A percentile compares a stretch with the other conserved stretches of the same genome.
Evolutionary conservation across 805 yeast species (phyloP).

Genomic region (Metahyphopichia silvanorum): DNA sequence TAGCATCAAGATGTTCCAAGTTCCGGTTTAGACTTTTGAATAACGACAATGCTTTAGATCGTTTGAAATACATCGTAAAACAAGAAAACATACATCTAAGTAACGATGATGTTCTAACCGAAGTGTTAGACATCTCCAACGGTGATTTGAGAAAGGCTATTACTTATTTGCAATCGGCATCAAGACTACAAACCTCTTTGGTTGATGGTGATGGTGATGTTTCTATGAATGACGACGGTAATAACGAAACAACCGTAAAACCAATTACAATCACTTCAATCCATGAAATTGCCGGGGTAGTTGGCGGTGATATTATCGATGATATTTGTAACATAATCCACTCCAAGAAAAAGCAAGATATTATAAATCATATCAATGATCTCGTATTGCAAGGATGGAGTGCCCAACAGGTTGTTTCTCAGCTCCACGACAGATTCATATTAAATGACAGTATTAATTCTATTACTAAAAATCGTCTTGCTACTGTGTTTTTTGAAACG

Average conservation of each 20-base stretch:
- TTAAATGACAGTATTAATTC: conserved; percentile 50
- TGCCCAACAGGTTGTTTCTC: conserved; percentile 66
- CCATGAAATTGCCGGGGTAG: conserved; percentile 74
- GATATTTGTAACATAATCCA: conserved; percentile 34
- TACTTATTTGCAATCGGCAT: conserved; percentile 82
- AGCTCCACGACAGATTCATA: conserved; percentile 66
- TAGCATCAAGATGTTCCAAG: conserved; percentile 95
- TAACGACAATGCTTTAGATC: conserved; percentile 60
- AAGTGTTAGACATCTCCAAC: conserved; percentile 66
- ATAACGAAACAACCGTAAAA: conserved; percentile 25
- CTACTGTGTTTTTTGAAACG: conserved; percentile 65
- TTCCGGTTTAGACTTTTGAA: conserved; percentile 84
- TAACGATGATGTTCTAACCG: conserved; percentile 52
- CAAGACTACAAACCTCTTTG: conserved; percentile 46
- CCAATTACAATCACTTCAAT: conserved; percentile 46
- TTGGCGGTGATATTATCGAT: conserved; percentile 48
- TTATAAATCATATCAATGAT: conserved; percentile 46
- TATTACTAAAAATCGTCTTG: conserved; percentile 58
- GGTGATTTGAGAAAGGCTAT: conserved; percentile 96
- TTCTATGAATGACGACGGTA: conserved; percentile 19
- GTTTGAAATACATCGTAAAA: conserved; percentile 62
- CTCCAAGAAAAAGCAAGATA: conserved; percentile 21
- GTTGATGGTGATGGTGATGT: conserved; percentile 29
- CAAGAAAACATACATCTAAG: conserved; percentile 26
- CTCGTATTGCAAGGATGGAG: conserved; percentile 72